A percentile compares a stretch with the other conserved stretches of the same genome.
Evolutionary conservation across 768 basidiomycete species (phyloP).

Genomic region (Boletus rubropictus): DNA sequence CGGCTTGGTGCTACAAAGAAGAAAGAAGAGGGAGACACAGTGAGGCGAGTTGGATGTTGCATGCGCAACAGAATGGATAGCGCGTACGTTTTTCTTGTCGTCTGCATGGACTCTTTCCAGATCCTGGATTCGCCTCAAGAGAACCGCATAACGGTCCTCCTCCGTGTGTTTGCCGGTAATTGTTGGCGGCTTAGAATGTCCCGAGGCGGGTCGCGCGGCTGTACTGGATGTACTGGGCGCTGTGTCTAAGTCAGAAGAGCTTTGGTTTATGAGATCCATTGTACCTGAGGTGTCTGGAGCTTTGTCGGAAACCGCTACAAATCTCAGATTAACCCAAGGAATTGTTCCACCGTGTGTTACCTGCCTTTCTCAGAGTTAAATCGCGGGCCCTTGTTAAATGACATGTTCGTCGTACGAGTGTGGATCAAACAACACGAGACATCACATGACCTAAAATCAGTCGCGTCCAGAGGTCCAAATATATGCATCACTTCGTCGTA

Average conservation of each 20-base stretch:
- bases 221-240: slow-evolving; percentile 33
- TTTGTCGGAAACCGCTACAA: slow-evolving; percentile 30
- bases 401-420: slow-evolving; percentile 11
- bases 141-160: slow-evolving; percentile 46
- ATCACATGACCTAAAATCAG: no score
- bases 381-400: slow-evolving; percentile 47
- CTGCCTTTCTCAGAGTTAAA: slow-evolving; percentile 13
- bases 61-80: neutral
- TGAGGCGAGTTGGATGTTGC: neutral
- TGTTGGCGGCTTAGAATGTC: slow-evolving; percentile 22
- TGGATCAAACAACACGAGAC: no score
- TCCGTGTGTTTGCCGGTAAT: slow-evolving; percentile 14
- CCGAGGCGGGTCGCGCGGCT: slow-evolving; percentile 20
- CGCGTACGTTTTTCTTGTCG: slow-evolving; percentile 56
- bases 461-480: slow-evolving; percentile 1
- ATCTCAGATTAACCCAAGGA: neutral
- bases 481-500: slow-evolving; percentile 24
- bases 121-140: slow-evolving; percentile 61
- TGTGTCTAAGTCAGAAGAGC: slow-evolving; percentile 11
- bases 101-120: slow-evolving; percentile 58
- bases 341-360: neutral
- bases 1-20: slow-evolving; percentile 47
- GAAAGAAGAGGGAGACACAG: neutral
- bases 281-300: slow-evolving; percentile 39
- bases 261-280: neutral